These are phyloP conservation scores for Parietaria judaica DNA, from an alignment of 306 rosid genomes.

Conservation along the genomic window DNA sequence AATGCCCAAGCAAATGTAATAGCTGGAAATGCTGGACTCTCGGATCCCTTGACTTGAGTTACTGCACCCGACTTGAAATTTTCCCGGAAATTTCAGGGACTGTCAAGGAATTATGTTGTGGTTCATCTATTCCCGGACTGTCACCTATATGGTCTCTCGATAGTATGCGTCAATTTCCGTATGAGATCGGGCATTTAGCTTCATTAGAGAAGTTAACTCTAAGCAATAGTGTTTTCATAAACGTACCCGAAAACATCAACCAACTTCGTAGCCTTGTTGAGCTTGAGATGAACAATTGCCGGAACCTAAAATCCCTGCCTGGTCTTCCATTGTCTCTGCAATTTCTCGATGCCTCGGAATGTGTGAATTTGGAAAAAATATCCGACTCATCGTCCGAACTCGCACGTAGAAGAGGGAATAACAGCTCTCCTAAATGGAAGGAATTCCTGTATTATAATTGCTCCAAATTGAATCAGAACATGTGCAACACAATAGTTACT, in stretches of 20 bases:
- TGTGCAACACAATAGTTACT: not conserved
- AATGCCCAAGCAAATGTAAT: too few relatives aligned
- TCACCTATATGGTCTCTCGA: not conserved
- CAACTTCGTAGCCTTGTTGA: conserved; percentile 1
- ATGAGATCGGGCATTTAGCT: not conserved
- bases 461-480: conserved; percentile 1
- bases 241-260: not conserved
- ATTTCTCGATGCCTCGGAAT: not conserved
- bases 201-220: not conserved
- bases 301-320: conserved; percentile 13
- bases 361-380: not conserved
- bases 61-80: not conserved
- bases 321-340: conserved; percentile 1
- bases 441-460: not conserved
- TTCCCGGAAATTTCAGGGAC: not conserved
- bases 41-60: not conserved
- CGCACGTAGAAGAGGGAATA: not conserved
- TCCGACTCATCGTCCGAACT: not conserved
- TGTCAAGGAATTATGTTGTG: not conserved
- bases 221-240: not conserved
- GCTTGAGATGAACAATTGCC: not conserved
- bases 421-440: not conserved
- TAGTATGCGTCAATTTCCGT: not conserved
- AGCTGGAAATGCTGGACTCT: not conserved
- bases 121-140: not conserved